These are phyloP conservation scores for Gossypium anomalum DNA, from an alignment of 345 rosid species.

Conservation along the genomic window DNA sequence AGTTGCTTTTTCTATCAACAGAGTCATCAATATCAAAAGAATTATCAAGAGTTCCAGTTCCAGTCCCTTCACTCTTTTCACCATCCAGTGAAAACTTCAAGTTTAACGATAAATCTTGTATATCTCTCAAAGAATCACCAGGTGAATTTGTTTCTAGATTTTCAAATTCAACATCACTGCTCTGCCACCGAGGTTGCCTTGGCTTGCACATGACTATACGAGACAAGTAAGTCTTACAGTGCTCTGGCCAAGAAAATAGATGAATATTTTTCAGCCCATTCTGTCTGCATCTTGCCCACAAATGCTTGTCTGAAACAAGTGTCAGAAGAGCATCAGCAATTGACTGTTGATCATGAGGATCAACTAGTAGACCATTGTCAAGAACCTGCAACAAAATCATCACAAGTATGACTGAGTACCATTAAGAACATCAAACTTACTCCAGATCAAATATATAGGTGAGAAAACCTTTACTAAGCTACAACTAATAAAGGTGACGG, in stretches of 20 bases:
- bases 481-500: background rate
- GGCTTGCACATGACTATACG: slow-evolving; percentile 61
- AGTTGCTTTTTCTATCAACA: slow-evolving; percentile 32
- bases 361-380: slow-evolving; percentile 74
- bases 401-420: slow-evolving; percentile 2
- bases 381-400: slow-evolving; percentile 41
- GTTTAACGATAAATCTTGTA: slow-evolving; percentile 63
- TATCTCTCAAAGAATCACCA: slow-evolving; percentile 57
- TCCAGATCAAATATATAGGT: background rate
- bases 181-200: slow-evolving; percentile 71
- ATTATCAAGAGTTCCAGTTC: slow-evolving; percentile 18
- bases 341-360: slow-evolving; percentile 66
- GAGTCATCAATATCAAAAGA: slow-evolving; percentile 36
- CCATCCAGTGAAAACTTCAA: slow-evolving; percentile 62
- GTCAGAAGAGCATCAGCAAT: slow-evolving; percentile 26
- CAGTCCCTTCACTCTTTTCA: slow-evolving; percentile 45
- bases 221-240: slow-evolving; percentile 57
- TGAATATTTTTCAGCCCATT: slow-evolving; percentile 67
- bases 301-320: slow-evolving; percentile 65
- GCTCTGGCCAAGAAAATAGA: slow-evolving; percentile 70
- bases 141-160: slow-evolving; percentile 53
- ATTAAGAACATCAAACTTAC: background rate
- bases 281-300: slow-evolving; percentile 68
- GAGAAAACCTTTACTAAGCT: slow-evolving; percentile 10
- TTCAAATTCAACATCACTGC: slow-evolving; percentile 34